Base-by-base conservation (phyloP, 2,329 filamentous ascomycete species). In the Diaporthe sp. region DNA sequence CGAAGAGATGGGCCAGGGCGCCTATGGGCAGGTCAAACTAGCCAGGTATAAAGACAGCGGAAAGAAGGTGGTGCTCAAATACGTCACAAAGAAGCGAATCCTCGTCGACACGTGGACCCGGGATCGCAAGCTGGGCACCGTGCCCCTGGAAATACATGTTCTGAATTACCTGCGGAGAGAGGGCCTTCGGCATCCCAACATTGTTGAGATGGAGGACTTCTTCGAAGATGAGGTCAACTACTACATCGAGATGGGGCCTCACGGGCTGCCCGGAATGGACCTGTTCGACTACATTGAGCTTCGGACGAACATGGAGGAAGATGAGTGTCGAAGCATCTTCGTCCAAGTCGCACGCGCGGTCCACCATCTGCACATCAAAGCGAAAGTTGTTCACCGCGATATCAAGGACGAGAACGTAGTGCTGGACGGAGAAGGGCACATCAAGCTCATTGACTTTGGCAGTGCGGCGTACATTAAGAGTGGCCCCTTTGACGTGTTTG, bases 361-460 rank as follows among this genome's bases (percentile, higher is more conserved):
- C 61, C 93, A 97, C 78, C 97, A 98, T 85, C 86, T 99, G 55
- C 97, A 99, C 81, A 95, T 91, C 71, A 96, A 94, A 82, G 96
- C 96, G 1, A 88, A 94, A 68, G 96, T 99, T 12, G 97, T 99
- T 15, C 97, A 99, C 84, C 93, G 97, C 47, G 97, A 99, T 81
- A 98, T 99, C 89, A 99, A 99, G 83, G 97, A 99, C 80, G 97
- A 99, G 85, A 99, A 99, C 79, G 95, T 99, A 40, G 94, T 99
- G 72, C 87, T 99, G 22, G 97, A 99, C 81, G 96, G 97, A 47
- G 96, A 98, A 82, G 96, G 96, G 35, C 93, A 94, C 78, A 97
- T 99, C 84, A 98, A 98, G 85, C 88, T 99, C 80, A 98, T 98
- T 78, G 97, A 99, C 84, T 99, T 99, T 85, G 97, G 97, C 75